phyloP scores from a whole-genome alignment of 2,329 filamentous ascomycete genomes.

The Calonectria pauciramosa region DNA sequence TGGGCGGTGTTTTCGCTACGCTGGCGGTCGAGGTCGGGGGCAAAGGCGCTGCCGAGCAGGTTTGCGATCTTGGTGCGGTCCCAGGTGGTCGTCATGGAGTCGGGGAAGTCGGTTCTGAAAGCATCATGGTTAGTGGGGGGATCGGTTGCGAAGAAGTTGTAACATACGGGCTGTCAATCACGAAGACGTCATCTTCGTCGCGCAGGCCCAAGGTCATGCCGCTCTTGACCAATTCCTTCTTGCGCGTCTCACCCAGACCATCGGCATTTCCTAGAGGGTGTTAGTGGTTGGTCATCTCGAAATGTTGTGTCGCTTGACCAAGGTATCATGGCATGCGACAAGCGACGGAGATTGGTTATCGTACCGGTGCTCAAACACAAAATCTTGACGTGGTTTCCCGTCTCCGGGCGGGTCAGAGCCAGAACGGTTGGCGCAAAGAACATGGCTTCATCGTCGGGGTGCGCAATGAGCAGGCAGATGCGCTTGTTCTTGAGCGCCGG shows the following conservation, averaged over 20 bases:
- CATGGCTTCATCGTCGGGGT: slow-evolving; percentile 99
- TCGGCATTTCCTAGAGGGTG: slow-evolving; percentile 79
- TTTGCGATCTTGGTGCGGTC: slow-evolving; percentile 76
- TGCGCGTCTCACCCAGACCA: slow-evolving; percentile 85
- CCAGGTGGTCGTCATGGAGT: slow-evolving; percentile 90
- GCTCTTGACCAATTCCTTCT: slow-evolving; percentile 86
- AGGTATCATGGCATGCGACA: background rate
- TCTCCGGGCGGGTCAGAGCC: slow-evolving; percentile 82
- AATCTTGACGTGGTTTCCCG: slow-evolving; percentile 94
- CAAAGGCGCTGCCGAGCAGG: slow-evolving; percentile 81
- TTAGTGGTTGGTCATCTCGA: slow-evolving; percentile 26
- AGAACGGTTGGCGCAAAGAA: slow-evolving; percentile 95
- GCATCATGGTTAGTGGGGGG: background rate
- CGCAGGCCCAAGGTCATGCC: slow-evolving; percentile 82
- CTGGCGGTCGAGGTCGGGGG: slow-evolving; percentile 68
- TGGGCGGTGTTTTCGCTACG: slow-evolving; percentile 48
- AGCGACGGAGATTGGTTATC: slow-evolving; percentile 3
- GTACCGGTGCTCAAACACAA: slow-evolving; percentile 89
- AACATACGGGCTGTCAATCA: slow-evolving; percentile 82
- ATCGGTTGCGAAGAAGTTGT: background rate
- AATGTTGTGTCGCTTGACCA: background rate
- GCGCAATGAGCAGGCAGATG: slow-evolving; percentile 93
- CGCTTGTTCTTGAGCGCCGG: slow-evolving; percentile 84
- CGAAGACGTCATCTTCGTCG: slow-evolving; percentile 82
- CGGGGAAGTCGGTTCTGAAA: slow-evolving; percentile 76